Base-by-base conservation (phyloP, 2,329 filamentous ascomycete genomes). In the Parastagonospora nodorum region DNA sequence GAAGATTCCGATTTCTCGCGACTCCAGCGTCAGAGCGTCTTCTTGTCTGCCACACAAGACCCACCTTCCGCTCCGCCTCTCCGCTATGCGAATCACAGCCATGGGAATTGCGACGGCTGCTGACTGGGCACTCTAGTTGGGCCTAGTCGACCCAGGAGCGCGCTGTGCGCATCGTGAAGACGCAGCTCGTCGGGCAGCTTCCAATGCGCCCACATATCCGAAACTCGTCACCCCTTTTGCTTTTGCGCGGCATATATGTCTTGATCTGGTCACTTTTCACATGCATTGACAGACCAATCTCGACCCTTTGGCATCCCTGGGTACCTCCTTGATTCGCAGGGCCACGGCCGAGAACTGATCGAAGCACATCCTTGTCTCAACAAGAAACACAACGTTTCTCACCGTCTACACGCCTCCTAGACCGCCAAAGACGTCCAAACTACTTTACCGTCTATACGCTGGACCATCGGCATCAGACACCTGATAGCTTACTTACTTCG, bases 351-450 rank as follows among this genome's bases (percentile, higher is more conserved):
- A 58, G 56, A 60, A 50, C 47, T 61, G 55, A 56, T 59, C 57
- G 58, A 44, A 60, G 62, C 60, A 53, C 48, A 55, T 60, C 64
- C 63, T 63, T 54, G 58, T 53, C 65, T 57, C 67, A 68, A 67
- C 67, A 68, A 61, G 61, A 64, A 63, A 58, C 58, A 57, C 19
- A 39, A 52, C 53, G 19, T 42, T 52, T 54, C 49, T 54, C 53
- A 48, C 40, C 45, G 39, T 39, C 51, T 45, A 50, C 43, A 45
- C 55, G 48, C 38, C 47, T 40, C 44, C 30, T 50, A 50, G 28
- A 49, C 41, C 43, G 38, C 51, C 48, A 44, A 32, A 28, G 19
- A 24, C 19, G 19, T 5, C 19, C 3, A 24, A 24, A 24, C 19
- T 24, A 24, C 19, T 24, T 24, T 5, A 24, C 19, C 19, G 19